phyloP scores from a whole-genome alignment of 305 asterid species.

The Salvia sclarea region DNA sequence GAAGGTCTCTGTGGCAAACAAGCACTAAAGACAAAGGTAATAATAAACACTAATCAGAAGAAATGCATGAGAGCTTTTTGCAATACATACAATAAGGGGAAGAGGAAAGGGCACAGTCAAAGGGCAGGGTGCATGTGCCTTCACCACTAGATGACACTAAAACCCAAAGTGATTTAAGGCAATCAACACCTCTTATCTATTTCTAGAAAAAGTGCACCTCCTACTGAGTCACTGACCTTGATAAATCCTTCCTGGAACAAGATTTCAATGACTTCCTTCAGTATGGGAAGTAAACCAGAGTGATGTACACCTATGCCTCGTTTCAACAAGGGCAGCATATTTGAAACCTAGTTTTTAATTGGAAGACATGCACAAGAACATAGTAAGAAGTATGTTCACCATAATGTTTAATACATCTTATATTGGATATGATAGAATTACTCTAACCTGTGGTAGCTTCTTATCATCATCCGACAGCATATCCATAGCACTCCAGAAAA shows the following conservation, averaged over 20 bases:
- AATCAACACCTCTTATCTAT: slow-evolving; percentile 5
- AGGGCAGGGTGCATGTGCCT: slow-evolving; percentile 17
- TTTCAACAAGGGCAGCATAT: slow-evolving; percentile 90
- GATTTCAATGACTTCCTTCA: slow-evolving; percentile 96
- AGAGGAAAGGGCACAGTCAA: slow-evolving; percentile 10
- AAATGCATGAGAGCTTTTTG: not conserved
- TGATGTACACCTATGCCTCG: slow-evolving; percentile 99
- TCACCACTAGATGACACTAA: slow-evolving; percentile 14
- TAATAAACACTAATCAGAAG: slow-evolving; percentile 25
- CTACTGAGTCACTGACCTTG: slow-evolving; percentile 56
- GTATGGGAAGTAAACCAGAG: slow-evolving; percentile 97
- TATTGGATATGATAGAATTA: slow-evolving; percentile 17
- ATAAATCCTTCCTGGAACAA: slow-evolving; percentile 96
- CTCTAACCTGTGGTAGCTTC: slow-evolving; percentile 84
- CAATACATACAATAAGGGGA: not conserved
- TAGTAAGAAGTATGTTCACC: not conserved
- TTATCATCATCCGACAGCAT: slow-evolving; percentile 97
- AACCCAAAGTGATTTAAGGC: not conserved
- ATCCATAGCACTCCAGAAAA: slow-evolving; percentile 99
- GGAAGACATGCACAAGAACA: slow-evolving; percentile 11
- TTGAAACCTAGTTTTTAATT: slow-evolving; percentile 70
- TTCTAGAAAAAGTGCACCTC: slow-evolving; percentile 14
- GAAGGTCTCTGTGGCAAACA: slow-evolving; percentile 99
- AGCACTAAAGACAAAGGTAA: slow-evolving; percentile 61
- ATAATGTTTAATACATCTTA: slow-evolving; percentile 12